A percentile compares a stretch with the other conserved stretches of the same genome.
These are phyloP conservation scores for Manihot esculenta DNA, from an alignment of 441 rosid genomes.

Conservation along the genomic window DNA sequence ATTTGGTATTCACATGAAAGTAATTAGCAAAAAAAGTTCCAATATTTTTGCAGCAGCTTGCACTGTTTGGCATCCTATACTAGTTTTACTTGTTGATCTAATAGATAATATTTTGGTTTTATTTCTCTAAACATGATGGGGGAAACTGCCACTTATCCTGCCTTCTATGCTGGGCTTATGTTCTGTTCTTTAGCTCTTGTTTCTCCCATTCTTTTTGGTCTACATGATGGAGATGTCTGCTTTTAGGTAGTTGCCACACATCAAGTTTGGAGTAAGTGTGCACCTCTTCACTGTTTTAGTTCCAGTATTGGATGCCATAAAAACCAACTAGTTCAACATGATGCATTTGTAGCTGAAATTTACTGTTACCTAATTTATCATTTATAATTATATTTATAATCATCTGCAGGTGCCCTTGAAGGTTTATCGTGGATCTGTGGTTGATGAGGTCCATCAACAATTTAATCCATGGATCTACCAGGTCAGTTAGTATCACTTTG, in stretches of 20 bases:
- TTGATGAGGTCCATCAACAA: conserved; percentile 83
- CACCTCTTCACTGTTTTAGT: neutral
- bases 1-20: neutral
- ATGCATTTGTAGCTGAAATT: neutral
- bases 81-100: neutral
- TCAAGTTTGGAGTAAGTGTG: neutral
- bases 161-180: neutral
- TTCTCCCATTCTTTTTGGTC: neutral
- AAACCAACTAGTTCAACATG: neutral
- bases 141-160: neutral
- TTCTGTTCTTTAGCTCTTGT: neutral
- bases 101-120: neutral
- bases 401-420: conserved; percentile 58
- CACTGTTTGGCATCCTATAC: too few species aligned
- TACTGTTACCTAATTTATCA: neutral
- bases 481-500: conserved; percentile 30
- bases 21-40: neutral
- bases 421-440: conserved; percentile 60
- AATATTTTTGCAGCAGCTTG: too few species aligned
- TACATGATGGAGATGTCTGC: neutral
- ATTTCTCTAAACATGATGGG: neutral
- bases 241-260: neutral
- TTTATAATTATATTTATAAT: neutral
- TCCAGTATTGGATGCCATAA: neutral
- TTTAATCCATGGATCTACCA: conserved; percentile 83